Conservation (phyloP, 805 yeast species). For the Geotrichum ghanense region DNA sequence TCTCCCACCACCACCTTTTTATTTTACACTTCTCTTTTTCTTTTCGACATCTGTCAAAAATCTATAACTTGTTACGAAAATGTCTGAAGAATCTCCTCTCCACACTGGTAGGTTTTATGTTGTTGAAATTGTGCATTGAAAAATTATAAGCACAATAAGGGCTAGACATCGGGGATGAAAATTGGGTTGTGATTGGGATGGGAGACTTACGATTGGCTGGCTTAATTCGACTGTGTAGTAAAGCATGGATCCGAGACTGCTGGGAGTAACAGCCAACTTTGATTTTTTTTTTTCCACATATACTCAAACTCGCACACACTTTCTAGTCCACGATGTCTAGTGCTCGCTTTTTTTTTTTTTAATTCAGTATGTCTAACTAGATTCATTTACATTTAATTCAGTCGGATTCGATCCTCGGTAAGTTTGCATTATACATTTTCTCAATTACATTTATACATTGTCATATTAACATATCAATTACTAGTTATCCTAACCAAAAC, state of each 20-base stretch:
- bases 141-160: too few relatives aligned
- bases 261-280: too few relatives aligned
- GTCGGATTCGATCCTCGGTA: conserved; percentile 63
- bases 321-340: too few relatives aligned
- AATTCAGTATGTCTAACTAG: too few relatives aligned
- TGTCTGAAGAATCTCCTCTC: conserved; percentile 1
- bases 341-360: too few relatives aligned
- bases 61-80: neutral
- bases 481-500: conserved; percentile 87
- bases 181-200: neutral
- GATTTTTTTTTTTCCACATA: too few relatives aligned
- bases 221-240: too few relatives aligned
- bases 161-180: too few relatives aligned
- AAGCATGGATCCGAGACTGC: too few relatives aligned
- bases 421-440: neutral
- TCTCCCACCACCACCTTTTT: neutral
- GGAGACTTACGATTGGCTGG: neutral
- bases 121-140: too few relatives aligned
- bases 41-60: neutral
- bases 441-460: neutral
- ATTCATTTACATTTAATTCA: too few relatives aligned
- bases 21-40: neutral
- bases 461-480: neutral
- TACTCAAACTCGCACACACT: too few relatives aligned
- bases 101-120: neutral